Evolutionary conservation across 352 stramenopile genomes (phyloP).

Genomic region (Pythium vanterpoolii): DNA sequence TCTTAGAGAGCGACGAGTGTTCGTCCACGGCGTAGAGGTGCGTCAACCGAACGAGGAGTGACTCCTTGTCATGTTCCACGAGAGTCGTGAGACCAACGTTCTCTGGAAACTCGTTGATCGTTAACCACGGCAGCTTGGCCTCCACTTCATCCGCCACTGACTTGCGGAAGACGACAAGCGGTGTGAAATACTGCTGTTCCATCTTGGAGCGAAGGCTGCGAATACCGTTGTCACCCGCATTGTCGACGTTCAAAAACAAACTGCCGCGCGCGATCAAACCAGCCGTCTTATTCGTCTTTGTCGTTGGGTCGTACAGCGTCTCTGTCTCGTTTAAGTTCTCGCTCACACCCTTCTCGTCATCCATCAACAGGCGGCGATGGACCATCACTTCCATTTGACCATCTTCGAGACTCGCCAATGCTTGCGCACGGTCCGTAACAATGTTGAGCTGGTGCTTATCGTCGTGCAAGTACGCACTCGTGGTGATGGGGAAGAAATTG

Average conservation of each 20-base stretch:
- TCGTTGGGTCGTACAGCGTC: constrained; percentile 59
- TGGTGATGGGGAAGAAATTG: constrained; percentile 98
- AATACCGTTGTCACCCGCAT: constrained; percentile 44
- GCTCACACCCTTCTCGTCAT: constrained; percentile 92
- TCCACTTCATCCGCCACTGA: constrained; percentile 28
- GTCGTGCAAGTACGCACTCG: constrained; percentile 93
- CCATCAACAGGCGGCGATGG: constrained; percentile 90
- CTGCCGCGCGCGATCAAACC: constrained; percentile 67
- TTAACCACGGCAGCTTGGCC: constrained; percentile 65
- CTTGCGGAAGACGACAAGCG: constrained; percentile 56
- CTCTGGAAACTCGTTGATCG: constrained; percentile 68
- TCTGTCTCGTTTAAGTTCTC: constrained; percentile 93
- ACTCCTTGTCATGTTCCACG: constrained; percentile 65
- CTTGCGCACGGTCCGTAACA: constrained; percentile 92
- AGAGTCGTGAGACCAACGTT: constrained; percentile 95
- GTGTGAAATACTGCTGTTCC: constrained; percentile 65
- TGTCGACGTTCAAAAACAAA: constrained; percentile 70
- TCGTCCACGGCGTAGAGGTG: constrained; percentile 93
- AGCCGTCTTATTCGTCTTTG: constrained; percentile 53
- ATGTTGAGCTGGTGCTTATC: constrained; percentile 79
- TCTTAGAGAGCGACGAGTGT: constrained; percentile 72
- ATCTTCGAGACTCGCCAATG: constrained; percentile 87
- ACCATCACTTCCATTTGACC: constrained; percentile 97
- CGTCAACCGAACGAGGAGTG: constrained; percentile 89
- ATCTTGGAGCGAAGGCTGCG: constrained; percentile 54